A percentile compares a stretch with the other conserved stretches of the same genome.
Conservation (phyloP, 345 rosid species). For the Isatis tinctoria region DNA sequence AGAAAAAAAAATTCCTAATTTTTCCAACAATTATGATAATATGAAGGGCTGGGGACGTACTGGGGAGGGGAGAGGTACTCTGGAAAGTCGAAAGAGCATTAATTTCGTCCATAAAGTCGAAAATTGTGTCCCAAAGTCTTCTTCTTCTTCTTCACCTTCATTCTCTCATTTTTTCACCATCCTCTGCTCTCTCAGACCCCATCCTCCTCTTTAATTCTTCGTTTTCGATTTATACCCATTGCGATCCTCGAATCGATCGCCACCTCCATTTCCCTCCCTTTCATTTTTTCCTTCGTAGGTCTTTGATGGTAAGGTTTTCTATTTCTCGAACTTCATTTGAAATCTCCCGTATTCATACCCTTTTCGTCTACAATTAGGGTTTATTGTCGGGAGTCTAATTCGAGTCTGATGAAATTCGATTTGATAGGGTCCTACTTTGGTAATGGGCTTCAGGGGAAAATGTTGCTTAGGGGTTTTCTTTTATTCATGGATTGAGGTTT, state of each 20-base stretch:
- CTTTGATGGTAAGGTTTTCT: not conserved
- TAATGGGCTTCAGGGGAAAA: not conserved
- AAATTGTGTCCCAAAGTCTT: not conserved
- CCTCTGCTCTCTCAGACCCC: slow-evolving; percentile 1
- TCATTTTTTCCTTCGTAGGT: not conserved
- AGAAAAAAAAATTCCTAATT: no score
- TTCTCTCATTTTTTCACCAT: not conserved
- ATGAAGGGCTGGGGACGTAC: not conserved
- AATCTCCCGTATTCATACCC: not conserved
- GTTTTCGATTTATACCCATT: not conserved
- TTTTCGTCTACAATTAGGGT: not conserved
- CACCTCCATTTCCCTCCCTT: not conserved
- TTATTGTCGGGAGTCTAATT: not conserved
- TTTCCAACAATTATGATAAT: not conserved
- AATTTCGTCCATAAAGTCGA: slow-evolving; percentile 8
- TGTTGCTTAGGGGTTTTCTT: slow-evolving; percentile 13
- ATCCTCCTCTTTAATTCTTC: slow-evolving; percentile 5
- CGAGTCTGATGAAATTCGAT: not conserved
- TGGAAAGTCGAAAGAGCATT: slow-evolving; percentile 21
- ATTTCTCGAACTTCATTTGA: not conserved
- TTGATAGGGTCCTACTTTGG: not conserved
- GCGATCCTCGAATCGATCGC: not conserved
- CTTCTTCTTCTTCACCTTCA: not conserved
- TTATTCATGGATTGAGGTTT: not conserved
- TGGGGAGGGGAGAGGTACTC: slow-evolving; percentile 1